phyloP scores from a whole-genome alignment of 1,139 yeast species.

The Blastobotrys serpentis region DNA sequence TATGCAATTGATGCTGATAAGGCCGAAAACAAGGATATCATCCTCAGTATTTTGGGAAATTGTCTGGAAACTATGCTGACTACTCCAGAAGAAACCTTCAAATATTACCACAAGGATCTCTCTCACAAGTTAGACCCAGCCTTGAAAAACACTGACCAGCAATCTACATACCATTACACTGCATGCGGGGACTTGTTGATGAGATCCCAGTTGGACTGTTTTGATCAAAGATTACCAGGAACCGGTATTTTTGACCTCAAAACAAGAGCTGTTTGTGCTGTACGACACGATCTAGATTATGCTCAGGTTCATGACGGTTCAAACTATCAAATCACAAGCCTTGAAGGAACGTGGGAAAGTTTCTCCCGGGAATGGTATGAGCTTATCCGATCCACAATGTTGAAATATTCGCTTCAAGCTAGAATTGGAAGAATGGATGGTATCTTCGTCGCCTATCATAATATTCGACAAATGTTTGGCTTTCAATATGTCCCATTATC shows the following conservation, averaged over 20 bases:
- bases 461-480: constrained; percentile 76
- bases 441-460: constrained; percentile 87
- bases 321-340: constrained; percentile 62
- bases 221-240: constrained; percentile 75
- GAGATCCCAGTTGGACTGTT: constrained; percentile 90
- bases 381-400: constrained; percentile 67
- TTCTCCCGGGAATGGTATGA: constrained; percentile 79
- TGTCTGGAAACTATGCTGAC: constrained; percentile 74
- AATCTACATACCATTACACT: constrained; percentile 66
- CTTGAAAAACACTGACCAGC: constrained; percentile 18
- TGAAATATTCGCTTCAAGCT: constrained; percentile 88
- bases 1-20: constrained; percentile 74
- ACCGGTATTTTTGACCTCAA: constrained; percentile 91
- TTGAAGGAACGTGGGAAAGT: constrained; percentile 68
- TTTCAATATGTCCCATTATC: constrained; percentile 80
- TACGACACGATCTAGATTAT: constrained; percentile 72
- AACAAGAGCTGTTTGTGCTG: constrained; percentile 85
- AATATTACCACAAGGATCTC: constrained; percentile 32
- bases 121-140: constrained; percentile 16
- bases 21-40: constrained; percentile 63
- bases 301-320: constrained; percentile 56
- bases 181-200: constrained; percentile 65
- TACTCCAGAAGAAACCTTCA: constrained; percentile 50
- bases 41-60: constrained; percentile 77
- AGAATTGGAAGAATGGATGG: constrained; percentile 98